Percentiles rank a stretch among this genome's conserved stretches.
These are phyloP conservation scores for Phytophthora citrophthora DNA, from an alignment of 352 stramenopile genomes.

Conservation along the genomic window DNA sequence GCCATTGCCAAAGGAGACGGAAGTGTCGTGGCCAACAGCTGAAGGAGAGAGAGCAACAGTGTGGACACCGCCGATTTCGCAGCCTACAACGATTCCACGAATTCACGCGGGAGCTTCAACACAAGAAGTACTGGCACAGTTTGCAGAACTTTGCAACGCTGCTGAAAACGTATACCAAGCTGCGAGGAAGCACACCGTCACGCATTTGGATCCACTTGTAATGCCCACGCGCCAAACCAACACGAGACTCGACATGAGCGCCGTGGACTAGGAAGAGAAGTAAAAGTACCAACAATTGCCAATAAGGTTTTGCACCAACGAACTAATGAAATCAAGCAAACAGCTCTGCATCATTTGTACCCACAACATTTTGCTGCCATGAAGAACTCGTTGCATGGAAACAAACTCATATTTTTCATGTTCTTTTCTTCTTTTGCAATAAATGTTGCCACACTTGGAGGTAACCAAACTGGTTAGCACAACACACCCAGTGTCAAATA, in stretches of 20 bases:
- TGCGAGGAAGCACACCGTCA: conserved; percentile 34
- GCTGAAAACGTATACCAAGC: conserved; percentile 41
- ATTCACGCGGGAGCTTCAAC: conserved; percentile 36
- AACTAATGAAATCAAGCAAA: not conserved
- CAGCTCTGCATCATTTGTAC: not conserved
- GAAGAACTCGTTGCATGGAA: not conserved
- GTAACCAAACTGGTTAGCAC: no score
- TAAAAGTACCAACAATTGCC: conserved; percentile 8
- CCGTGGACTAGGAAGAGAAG: conserved; percentile 21
- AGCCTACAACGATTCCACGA: conserved; percentile 30
- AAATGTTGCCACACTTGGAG: conserved; percentile 6
- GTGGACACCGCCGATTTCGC: conserved; percentile 24
- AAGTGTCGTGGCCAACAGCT: conserved; percentile 15
- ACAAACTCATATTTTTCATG: conserved; percentile 3
- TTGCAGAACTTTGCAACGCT: conserved; percentile 43
- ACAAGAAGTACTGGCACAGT: conserved; percentile 38
- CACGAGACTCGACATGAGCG: conserved; percentile 38
- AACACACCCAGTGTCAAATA: conserved; percentile 2
- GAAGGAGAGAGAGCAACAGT: conserved; percentile 22
- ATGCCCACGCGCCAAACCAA: conserved; percentile 12
- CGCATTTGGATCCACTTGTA: conserved; percentile 25
- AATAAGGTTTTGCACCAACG: not conserved
- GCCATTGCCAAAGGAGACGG: conserved; percentile 19
- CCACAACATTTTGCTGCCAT: conserved; percentile 1
- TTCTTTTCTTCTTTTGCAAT: conserved; percentile 2